Evolutionary conservation across 73 alveolate species (phyloP).

Genomic region (Paramecium octaurelia): DNA sequence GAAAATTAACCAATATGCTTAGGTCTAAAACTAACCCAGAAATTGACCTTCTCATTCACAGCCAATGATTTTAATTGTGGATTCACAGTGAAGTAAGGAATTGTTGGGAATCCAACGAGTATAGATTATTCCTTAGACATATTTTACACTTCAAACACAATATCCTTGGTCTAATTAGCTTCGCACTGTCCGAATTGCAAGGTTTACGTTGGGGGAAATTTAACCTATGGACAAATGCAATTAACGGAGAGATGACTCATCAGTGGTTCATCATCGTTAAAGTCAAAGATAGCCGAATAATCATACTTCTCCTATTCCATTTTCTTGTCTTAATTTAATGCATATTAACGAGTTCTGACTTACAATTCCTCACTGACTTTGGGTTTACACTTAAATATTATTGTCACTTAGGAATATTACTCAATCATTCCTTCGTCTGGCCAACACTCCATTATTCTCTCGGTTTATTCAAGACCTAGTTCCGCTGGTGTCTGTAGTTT

Average conservation of each 20-base stretch:
- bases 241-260: constrained; percentile 93
- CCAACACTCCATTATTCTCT: constrained; percentile 92
- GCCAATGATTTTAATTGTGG: constrained; percentile 86
- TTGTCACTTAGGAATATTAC: constrained; percentile 89
- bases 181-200: constrained; percentile 91
- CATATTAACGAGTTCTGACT: constrained; percentile 60
- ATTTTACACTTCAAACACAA: constrained; percentile 87
- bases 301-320: constrained; percentile 72
- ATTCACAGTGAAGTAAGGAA: constrained; percentile 90
- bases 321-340: constrained; percentile 68
- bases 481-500: constrained; percentile 88
- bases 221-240: constrained; percentile 92
- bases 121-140: constrained; percentile 91
- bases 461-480: constrained; percentile 93
- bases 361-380: constrained; percentile 61
- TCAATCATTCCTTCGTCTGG: constrained; percentile 93
- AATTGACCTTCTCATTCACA: constrained; percentile 87
- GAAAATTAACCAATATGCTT: constrained; percentile 92
- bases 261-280: constrained; percentile 83
- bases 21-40: constrained; percentile 93
- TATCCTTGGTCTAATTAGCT: constrained; percentile 87
- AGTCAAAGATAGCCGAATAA: constrained; percentile 74
- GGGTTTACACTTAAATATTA: constrained; percentile 85
- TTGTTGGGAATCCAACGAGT: constrained; percentile 80
- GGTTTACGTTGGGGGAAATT: constrained; percentile 77